Conservation (phyloP, 495 filamentous ascomycete genomes). For the Daldinia caldariorum region DNA sequence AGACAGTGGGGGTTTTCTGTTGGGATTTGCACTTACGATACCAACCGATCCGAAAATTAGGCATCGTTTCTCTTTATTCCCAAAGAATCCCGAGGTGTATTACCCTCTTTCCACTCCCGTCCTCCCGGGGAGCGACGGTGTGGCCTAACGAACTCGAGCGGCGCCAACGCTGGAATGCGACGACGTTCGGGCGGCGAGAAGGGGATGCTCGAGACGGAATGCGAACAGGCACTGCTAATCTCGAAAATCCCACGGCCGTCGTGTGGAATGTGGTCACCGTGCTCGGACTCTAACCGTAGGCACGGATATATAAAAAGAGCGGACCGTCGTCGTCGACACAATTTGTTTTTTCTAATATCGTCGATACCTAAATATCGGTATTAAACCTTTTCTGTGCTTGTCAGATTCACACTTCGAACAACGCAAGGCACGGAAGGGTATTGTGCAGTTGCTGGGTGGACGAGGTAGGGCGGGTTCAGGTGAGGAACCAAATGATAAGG, state of each 20-base stretch:
- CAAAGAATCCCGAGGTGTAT: constrained; percentile 38
- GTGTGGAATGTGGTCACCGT: constrained; percentile 34
- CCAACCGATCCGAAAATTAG: constrained; percentile 57
- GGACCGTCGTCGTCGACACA: constrained; percentile 13
- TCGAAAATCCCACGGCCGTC: constrained; percentile 41
- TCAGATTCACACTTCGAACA: constrained; percentile 39
- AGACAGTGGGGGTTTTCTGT: no score
- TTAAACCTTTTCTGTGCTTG: constrained; percentile 28
- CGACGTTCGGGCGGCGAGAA: constrained; percentile 21
- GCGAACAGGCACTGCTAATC: constrained; percentile 39
- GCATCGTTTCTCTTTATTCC: constrained; percentile 39
- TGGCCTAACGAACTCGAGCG: constrained; percentile 40
- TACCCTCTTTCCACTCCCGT: constrained; percentile 51
- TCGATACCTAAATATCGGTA: constrained; percentile 21
- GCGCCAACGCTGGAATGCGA: constrained; percentile 45
- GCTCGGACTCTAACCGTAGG: constrained; percentile 10
- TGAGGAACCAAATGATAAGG: constrained; percentile 19
- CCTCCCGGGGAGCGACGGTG: constrained; percentile 55
- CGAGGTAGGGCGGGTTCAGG: constrained; percentile 16
- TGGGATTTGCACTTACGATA: constrained; percentile 52
- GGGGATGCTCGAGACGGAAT: constrained; percentile 42
- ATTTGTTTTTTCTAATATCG: constrained; percentile 8
- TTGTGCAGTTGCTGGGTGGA: constrained; percentile 17
- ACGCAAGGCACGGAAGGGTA: constrained; percentile 14
- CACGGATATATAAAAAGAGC: constrained; percentile 23